Percentiles rank a stretch among this genome's conserved stretches.
These are phyloP conservation scores for Pyrenula aspistea DNA, from an alignment of 495 filamentous ascomycete species.

Conservation along the genomic window DNA sequence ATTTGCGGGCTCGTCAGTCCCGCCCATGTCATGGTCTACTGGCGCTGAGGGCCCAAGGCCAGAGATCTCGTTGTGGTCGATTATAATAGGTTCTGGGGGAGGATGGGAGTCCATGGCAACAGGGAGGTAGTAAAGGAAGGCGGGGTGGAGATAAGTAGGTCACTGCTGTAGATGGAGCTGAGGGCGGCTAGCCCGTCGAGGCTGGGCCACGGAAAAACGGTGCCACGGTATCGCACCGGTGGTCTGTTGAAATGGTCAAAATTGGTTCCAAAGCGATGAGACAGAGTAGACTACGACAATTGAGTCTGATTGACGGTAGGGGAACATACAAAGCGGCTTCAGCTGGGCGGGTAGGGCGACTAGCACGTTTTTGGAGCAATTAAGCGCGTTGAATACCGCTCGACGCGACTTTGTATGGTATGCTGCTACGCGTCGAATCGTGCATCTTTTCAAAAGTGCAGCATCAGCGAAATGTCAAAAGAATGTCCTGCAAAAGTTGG, in stretches of 20 bases:
- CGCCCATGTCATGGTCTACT: slow-evolving; percentile 20
- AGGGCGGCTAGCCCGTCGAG: background rate
- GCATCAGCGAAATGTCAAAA: too few species aligned
- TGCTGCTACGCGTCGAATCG: background rate
- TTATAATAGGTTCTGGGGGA: background rate
- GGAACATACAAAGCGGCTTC: background rate
- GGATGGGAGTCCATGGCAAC: background rate
- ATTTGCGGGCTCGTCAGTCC: slow-evolving; percentile 19
- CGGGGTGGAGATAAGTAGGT: background rate
- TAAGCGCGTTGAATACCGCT: background rate
- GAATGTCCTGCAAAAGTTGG: too few species aligned
- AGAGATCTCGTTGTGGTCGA: background rate
- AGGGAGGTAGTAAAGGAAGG: background rate
- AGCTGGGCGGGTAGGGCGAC: background rate
- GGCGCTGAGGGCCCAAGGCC: slow-evolving; percentile 8
- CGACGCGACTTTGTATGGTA: background rate
- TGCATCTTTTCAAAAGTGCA: too few species aligned
- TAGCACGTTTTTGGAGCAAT: background rate
- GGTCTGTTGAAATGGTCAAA: too few species aligned
- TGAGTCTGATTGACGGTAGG: background rate
- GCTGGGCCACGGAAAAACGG: background rate
- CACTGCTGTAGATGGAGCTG: background rate
- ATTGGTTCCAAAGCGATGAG: too few species aligned
- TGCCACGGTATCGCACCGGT: too few species aligned
- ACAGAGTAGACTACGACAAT: background rate